phyloP scores from a whole-genome alignment of 108 stramenopile species.

The Seminavis robusta region DNA sequence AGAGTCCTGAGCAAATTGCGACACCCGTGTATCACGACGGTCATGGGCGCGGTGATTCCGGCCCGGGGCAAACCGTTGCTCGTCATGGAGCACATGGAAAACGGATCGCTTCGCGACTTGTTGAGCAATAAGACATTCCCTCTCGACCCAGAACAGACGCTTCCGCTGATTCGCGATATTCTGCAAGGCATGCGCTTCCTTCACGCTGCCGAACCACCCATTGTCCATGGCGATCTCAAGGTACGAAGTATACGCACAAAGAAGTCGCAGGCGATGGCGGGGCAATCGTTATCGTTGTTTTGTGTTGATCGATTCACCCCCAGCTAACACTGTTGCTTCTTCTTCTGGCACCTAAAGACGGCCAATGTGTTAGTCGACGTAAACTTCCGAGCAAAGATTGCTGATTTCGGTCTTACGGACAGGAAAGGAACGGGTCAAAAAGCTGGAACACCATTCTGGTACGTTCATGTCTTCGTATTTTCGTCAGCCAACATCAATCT shows the following conservation, averaged over 20 bases:
- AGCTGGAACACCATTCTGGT: constrained; percentile 26
- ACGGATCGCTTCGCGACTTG: constrained; percentile 51
- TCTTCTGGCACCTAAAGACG: too few species aligned
- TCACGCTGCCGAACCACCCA: constrained; percentile 43
- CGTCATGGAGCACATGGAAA: constrained; percentile 44
- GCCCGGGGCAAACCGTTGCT: too few species aligned
- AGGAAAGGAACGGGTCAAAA: constrained; percentile 26
- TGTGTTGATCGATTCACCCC: not conserved
- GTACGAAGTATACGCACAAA: not conserved
- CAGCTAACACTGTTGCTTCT: too few species aligned
- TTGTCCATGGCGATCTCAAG: constrained; percentile 55
- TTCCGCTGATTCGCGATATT: constrained; percentile 51
- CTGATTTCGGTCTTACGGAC: constrained; percentile 55
- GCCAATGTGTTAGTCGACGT: constrained; percentile 51
- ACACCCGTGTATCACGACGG: constrained; percentile 65
- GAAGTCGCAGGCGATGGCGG: not conserved
- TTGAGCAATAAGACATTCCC: constrained; percentile 52
- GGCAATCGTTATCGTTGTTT: not conserved
- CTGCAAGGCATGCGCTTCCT: constrained; percentile 49
- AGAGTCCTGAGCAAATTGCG: constrained; percentile 45
- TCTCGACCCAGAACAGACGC: constrained; percentile 44
- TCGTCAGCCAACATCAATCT: too few species aligned
- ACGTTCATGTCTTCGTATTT: constrained; percentile 93
- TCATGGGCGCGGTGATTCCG: too few species aligned
- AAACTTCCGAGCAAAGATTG: constrained; percentile 48